Conservation (phyloP, 1,139 yeast genomes). For the Pichia sp. region DNA sequence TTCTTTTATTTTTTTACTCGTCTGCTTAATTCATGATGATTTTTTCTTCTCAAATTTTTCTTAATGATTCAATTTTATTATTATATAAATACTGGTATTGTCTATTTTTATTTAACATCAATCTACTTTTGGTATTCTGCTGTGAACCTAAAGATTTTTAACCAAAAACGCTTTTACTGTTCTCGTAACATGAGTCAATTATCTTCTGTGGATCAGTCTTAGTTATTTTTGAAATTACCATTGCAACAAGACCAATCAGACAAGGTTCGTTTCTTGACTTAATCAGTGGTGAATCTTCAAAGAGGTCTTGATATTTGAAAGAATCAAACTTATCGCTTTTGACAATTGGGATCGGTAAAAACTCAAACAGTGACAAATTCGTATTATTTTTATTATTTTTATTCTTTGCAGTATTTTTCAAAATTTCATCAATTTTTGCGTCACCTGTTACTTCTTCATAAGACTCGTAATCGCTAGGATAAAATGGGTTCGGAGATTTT, state of each 20-base stretch:
- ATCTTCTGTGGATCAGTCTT: constrained; percentile 45
- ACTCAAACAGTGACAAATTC: constrained; percentile 32
- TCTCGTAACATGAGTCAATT: constrained; percentile 55
- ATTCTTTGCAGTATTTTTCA: not conserved
- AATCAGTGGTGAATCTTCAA: constrained; percentile 48
- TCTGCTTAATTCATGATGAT: too few species aligned
- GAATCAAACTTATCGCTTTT: constrained; percentile 52
- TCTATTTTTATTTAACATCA: too few species aligned
- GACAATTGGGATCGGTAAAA: constrained; percentile 52
- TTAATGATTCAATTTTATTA: too few species aligned
- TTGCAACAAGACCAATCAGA: constrained; percentile 71
- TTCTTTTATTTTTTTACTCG: too few species aligned
- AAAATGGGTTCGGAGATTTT: constrained; percentile 45
- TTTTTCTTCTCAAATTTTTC: too few species aligned
- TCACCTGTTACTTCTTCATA: not conserved
- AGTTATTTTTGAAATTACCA: constrained; percentile 54
- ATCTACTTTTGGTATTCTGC: too few species aligned
- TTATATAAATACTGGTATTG: too few species aligned
- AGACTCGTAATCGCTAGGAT: constrained; percentile 31
- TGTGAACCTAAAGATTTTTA: not conserved
- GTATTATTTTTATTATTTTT: constrained; percentile 13
- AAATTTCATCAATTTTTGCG: constrained; percentile 2
- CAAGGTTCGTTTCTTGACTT: constrained; percentile 92
- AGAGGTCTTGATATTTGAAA: constrained; percentile 15
- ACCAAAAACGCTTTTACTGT: constrained; percentile 50